These are phyloP conservation scores for Coemansia sp. DNA, from an alignment of 192 early-diverging fungal species.

Conservation along the genomic window DNA sequence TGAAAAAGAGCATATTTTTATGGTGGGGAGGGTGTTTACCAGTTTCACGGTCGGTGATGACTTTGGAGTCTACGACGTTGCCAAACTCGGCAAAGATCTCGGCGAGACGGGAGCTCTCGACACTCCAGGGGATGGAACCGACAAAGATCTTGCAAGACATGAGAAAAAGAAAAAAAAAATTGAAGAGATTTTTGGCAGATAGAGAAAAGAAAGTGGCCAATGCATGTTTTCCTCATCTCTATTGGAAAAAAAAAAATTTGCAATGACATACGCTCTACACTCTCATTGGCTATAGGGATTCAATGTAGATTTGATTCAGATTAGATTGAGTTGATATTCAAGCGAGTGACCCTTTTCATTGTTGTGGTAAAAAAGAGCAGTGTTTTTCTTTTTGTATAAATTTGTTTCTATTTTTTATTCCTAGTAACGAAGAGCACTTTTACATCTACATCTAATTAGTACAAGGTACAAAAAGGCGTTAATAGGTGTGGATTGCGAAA, in stretches of 20 bases:
- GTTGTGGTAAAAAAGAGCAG: not conserved
- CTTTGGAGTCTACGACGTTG: conserved; percentile 60
- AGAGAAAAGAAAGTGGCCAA: not conserved
- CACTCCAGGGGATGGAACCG: conserved; percentile 65
- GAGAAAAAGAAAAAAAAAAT: not conserved
- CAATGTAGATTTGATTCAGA: not conserved
- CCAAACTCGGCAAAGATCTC: conserved; percentile 65
- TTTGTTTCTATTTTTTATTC: not conserved
- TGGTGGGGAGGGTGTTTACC: conserved; percentile 46
- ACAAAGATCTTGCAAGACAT: conserved; percentile 60
- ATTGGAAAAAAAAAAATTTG: not conserved
- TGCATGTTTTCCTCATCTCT: not conserved
- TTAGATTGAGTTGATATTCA: not conserved
- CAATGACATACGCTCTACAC: not conserved
- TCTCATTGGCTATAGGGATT: not conserved
- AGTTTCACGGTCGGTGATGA: conserved; percentile 71
- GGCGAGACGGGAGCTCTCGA: conserved; percentile 61
- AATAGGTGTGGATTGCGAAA: too few species aligned
- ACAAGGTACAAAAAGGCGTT: too few species aligned
- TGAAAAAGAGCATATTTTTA: too few species aligned
- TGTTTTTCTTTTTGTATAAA: conserved; percentile 6
- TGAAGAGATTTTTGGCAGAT: not conserved
- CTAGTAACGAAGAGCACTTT: not conserved
- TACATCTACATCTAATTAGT: too few species aligned
- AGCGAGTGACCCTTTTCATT: not conserved